Evolutionary conservation across 2,329 filamentous ascomycete species (phyloP), one percentile per base, ranked within the genome.

Genomic region (Penicillium decumbens): DNA sequence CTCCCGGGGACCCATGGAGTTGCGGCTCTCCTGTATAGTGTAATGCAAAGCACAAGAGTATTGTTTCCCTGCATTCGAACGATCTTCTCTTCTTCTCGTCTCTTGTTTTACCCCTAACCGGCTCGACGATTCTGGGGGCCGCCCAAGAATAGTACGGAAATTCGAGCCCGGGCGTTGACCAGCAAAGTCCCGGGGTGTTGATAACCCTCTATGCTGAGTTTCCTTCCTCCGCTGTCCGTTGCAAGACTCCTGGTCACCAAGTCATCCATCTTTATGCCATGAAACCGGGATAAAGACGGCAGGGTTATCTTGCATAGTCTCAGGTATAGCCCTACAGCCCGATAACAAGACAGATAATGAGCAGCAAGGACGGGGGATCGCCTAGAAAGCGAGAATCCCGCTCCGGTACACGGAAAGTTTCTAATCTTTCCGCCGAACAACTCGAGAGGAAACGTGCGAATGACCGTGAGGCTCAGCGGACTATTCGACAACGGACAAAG

Each of bases 401-500:
- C 63, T 77, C 78, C 30, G 79, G 79, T 9, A 79, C 78, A 39
- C 75, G 80, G 50, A 81, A 78, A 62, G 80, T 82, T 37, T 77
- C 76, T 32, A 78, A 77, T 8, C 69, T 82, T 47, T 80, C 79
- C 13, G 74, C 77, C 28, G 79, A 80, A 50, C 80, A 82, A 59
- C 69, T 82, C 42, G 80, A 82, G 58, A 71, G 80, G 43, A 82
- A 82, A 64, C 72, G 80, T 51, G 80, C 80, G 53, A 82, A 82
- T 63, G 80, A 82, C 63, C 73, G 80, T 53, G 80, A 82, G 65
- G 79, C 80, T 46, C 80, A 82, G 61, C 73, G 79, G 56, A 79
- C 78, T 42, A 82, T 81, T 56, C 76, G 80, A 27, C 77, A 80
- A 60, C 68, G 80, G 52, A 82, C 78, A 37, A 81, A 80, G 56